Conservation (phyloP, 495 filamentous ascomycete species). For the Jackrogersella multiformis region DNA sequence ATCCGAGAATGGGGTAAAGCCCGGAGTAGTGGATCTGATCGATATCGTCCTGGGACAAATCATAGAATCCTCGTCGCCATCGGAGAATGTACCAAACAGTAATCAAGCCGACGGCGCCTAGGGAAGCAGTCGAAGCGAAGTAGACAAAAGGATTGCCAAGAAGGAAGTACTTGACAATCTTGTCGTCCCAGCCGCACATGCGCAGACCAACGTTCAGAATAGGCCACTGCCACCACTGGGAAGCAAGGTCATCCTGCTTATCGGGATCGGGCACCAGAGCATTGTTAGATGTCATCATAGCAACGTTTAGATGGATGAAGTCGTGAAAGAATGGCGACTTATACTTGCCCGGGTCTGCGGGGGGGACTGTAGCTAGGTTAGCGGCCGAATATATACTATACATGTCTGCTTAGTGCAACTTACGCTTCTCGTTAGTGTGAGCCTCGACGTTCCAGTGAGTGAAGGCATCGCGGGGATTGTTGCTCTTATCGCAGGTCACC, state of each 20-base stretch:
- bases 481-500: conserved; percentile 92
- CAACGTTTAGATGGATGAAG: conserved; percentile 97
- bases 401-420: conserved; percentile 50
- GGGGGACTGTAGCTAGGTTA: conserved; percentile 72
- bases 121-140: conserved; percentile 86
- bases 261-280: conserved; percentile 97
- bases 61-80: conserved; percentile 94
- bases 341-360: conserved; percentile 90
- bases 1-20: conserved; percentile 89
- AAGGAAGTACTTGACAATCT: conserved; percentile 96
- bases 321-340: conserved; percentile 96
- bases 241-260: conserved; percentile 98
- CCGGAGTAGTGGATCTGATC: conserved; percentile 95
- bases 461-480: conserved; percentile 90
- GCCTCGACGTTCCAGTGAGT: conserved; percentile 99
- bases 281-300: conserved; percentile 99
- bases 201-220: conserved; percentile 92
- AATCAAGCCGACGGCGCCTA: conserved; percentile 75
- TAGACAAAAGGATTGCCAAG: conserved; percentile 97
- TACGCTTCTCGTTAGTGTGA: conserved; percentile 93
- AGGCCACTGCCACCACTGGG: conserved; percentile 98
- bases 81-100: conserved; percentile 87
- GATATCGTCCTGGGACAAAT: conserved; percentile 80
- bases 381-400: neutral
- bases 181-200: conserved; percentile 99